Percentiles rank a stretch among this genome's conserved stretches.
Conservation (phyloP, 805 yeast species). For the Brettanomyces bruxellensis region DNA sequence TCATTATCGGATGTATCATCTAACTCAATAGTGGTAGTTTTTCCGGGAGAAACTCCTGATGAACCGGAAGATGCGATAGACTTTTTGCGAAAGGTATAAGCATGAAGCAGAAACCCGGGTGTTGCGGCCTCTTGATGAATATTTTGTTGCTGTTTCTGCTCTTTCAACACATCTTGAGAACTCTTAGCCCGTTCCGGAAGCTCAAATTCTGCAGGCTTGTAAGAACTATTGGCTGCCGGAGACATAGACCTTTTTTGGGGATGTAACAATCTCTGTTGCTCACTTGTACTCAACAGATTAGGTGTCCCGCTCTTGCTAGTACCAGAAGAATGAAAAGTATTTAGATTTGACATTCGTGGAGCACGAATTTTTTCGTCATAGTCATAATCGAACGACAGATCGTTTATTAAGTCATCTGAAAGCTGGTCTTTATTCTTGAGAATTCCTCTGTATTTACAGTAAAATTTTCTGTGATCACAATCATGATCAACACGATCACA, state of each 20-base stretch:
- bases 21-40: background rate
- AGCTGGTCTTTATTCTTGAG: conserved; percentile 22
- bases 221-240: conserved; percentile 7
- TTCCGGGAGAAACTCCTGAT: conserved; percentile 8
- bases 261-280: no score
- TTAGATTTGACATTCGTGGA: conserved; percentile 37
- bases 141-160: no score
- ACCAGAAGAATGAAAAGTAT: conserved; percentile 12
- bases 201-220: conserved; percentile 41
- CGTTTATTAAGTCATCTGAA: conserved; percentile 18
- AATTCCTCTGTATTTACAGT: conserved; percentile 23
- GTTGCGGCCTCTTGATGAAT: background rate
- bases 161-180: background rate
- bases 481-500: conserved; percentile 21
- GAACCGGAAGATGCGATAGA: conserved; percentile 3
- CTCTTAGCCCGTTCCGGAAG: conserved; percentile 29
- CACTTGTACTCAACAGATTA: no score
- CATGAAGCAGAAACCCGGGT: background rate
- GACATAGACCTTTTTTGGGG: no score
- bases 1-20: background rate
- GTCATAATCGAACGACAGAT: conserved; percentile 26
- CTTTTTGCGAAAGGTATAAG: conserved; percentile 2
- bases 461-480: conserved; percentile 21
- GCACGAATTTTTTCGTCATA: conserved; percentile 49
- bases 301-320: background rate